Evolutionary conservation across 305 asterid species (phyloP), one percentile per base, ranked within the genome.

Genomic region (Solanum hybrid): DNA sequence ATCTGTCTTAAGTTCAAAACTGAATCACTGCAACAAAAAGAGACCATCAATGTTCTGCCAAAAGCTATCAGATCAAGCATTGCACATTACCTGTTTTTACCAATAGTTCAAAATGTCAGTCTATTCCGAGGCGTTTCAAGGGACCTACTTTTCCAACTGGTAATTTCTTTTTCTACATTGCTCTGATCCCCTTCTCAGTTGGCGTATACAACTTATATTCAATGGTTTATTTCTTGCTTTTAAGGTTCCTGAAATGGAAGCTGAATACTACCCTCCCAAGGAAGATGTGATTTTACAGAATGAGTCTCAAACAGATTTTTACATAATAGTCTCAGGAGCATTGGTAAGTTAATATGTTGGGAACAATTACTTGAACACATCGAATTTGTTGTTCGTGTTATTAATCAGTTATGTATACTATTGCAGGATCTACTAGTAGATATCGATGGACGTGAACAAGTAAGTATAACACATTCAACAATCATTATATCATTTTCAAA

Each of bases 211-310:
- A 26, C 35, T 0, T 39, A 80, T 39, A 24, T 39, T 37, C 86
- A 81, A 39, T 6, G 3, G 34, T 18, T 81, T 81, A 39, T 90
- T 86, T 87, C 89, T 33, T 87, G 40, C n/a, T 71, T 80, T 75
- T 83, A 91, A 97, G 99, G 98, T 97, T 79, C 94, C 98, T 4
- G 98, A 97, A 93, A 91, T 95, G 97, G 98, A 96, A 92, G 97
- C 98, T 1, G 99, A 97, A 90, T 97, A 95, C 89, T 95, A 92
- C 91, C 97, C 98, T 81, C 98, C 99, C 0, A 94, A 91, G 90
- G 99, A 96, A 93, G 98, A 95, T 78, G 98, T 97, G 87, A 93
- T 97, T 69, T 93, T 94, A 86, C 97, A 93, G 87, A 93, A 96
- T 69, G 99, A 95, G 95, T 92, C 95, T 33, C 96, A 98, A 87